Evolutionary conservation across 257 asterid genomes (phyloP), one percentile per base, ranked within the genome.

Genomic region (Lantana camara): DNA sequence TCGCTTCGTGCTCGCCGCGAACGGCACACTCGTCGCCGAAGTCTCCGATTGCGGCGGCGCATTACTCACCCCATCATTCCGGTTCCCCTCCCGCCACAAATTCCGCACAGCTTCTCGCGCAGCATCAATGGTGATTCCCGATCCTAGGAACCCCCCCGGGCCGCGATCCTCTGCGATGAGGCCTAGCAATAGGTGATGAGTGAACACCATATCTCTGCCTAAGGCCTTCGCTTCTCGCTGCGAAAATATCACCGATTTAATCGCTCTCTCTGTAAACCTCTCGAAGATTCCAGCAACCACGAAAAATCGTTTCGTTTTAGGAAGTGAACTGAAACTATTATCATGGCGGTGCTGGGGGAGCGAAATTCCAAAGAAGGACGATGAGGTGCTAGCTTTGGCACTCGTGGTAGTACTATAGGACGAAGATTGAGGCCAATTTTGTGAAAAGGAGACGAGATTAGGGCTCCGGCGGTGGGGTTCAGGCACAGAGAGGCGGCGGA

Each of bases 81-180:
- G 77, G 12, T 66, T 42, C 30, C 73, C 83, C 56, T 64, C 91
- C 78, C 63, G 67, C 96, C 96, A 88, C 66, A 90, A 75, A 38
- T 75, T 85, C 77, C 38, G 70, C 71, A 90, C 99, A 61, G 87
- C 95, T 68, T 82, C 89, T 19, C 97, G 80, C 2, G 96, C 97
- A 48, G 51, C 78, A 3, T 77, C 95, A 54, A 94, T 75, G 24
- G 84, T 73, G 70, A 90, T 76, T 16, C 93, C 92, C 10, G 95
- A 94, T 41, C 86, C 96, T 52, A 94, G 48, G 56, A 90, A 88
- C n/a, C 99, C 99, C 29, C 71, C 79, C 7, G 95, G 64, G 69
- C 75, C 79, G 34, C 88, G 97, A 86, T 90, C 97, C 91, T 94
- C 99, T 0, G 96, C 95, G 5, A 94, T 65, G 58, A 94, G 88